These are phyloP conservation scores for Elsinoe batatas DNA, from an alignment of 2,329 filamentous ascomycete species.

Conservation along the genomic window DNA sequence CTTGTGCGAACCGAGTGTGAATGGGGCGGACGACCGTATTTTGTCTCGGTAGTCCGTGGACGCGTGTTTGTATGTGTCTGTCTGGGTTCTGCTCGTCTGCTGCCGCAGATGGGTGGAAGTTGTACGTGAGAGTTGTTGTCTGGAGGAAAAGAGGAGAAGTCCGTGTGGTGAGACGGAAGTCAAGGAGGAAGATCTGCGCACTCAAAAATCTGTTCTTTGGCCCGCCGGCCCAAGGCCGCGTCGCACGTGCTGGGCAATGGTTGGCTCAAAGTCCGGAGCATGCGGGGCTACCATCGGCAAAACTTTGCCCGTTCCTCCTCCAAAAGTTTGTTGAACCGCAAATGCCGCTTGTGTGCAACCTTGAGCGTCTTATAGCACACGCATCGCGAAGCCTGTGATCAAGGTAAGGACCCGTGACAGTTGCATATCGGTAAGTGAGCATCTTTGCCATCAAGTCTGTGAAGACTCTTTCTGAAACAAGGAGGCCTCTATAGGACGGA, in stretches of 20 bases:
- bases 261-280: not conserved
- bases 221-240: constrained; percentile 2
- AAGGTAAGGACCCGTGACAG: not conserved
- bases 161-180: constrained; percentile 1
- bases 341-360: not conserved
- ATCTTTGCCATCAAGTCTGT: not conserved
- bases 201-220: constrained; percentile 5
- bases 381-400: not conserved
- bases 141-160: not conserved
- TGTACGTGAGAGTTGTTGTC: not conserved
- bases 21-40: constrained; percentile 11
- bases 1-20: not conserved
- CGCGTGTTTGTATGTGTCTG: not conserved
- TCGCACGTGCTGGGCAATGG: constrained; percentile 8
- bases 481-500: not conserved
- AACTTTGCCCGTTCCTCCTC: not conserved
- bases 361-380: not conserved
- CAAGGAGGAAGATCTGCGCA: not conserved
- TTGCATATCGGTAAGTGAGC: not conserved
- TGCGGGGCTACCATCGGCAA: constrained; percentile 2
- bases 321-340: constrained; percentile 1
- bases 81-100: not conserved
- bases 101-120: constrained; percentile 5
- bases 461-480: not conserved
- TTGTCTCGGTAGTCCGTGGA: constrained; percentile 8